Percentiles rank a stretch among this genome's conserved stretches.
phyloP scores from a whole-genome alignment of 2,329 filamentous ascomycete species.

The Trichoderma atrobrunneum region DNA sequence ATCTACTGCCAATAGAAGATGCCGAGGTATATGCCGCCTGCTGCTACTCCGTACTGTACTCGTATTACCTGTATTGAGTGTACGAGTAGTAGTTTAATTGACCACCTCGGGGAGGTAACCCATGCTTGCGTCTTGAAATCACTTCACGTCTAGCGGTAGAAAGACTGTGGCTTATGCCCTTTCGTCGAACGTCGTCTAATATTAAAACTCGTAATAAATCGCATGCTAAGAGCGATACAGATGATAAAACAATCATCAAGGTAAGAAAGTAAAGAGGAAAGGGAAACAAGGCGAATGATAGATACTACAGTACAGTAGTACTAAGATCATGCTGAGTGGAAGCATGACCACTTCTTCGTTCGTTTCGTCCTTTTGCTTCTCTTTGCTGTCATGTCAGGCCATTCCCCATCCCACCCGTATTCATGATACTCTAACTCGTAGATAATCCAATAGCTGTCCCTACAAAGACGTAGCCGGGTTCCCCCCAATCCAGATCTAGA shows the following conservation, averaged over 20 bases:
- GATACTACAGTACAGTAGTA: not conserved
- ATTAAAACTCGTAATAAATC: not conserved
- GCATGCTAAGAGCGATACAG: constrained; percentile 8
- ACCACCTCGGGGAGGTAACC: not conserved
- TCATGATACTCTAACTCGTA: constrained; percentile 5
- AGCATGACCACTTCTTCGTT: constrained; percentile 15
- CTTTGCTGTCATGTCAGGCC: constrained; percentile 22
- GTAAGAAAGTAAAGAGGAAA: not conserved
- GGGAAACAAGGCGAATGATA: not conserved
- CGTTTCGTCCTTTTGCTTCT: not conserved
- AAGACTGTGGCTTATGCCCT: not conserved
- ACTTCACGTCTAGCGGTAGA: not conserved
- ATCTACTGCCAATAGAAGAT: not conserved
- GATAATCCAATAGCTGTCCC: not conserved
- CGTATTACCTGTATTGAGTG: not conserved
- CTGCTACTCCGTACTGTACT: not conserved
- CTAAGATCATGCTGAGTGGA: constrained; percentile 37
- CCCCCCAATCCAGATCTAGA: not conserved
- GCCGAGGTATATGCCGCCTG: not conserved
- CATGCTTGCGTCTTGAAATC: not conserved
- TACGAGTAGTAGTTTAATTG: not conserved
- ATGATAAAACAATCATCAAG: not conserved
- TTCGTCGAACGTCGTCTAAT: not conserved
- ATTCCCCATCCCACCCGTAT: constrained; percentile 21
- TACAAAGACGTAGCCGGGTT: not conserved